These are phyloP conservation scores for Leccinum fuscescens DNA, from an alignment of 1,284 basidiomycete species.

Conservation along the genomic window DNA sequence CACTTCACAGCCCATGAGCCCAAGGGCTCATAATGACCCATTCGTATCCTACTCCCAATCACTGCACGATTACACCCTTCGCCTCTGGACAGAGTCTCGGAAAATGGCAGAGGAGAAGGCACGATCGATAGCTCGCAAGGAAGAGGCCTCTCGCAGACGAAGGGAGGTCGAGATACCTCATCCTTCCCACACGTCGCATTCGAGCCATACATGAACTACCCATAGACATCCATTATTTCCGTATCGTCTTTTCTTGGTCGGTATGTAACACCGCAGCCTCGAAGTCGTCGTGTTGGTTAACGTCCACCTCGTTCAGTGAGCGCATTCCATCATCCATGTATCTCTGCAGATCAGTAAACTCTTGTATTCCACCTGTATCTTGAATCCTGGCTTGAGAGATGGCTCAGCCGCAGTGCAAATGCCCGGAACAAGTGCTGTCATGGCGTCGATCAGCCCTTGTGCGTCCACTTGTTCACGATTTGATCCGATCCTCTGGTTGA, in stretches of 20 bases:
- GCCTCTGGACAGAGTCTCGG: conserved; percentile 65
- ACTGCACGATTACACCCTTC: conserved; percentile 61
- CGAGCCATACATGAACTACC: conserved; percentile 18
- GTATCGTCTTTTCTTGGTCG: conserved; percentile 8
- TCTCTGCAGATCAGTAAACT: conserved; percentile 14
- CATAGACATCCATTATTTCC: conserved; percentile 4
- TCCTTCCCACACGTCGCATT: conserved; percentile 5
- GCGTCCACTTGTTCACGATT: conserved; percentile 7
- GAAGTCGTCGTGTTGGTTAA: conserved; percentile 12
- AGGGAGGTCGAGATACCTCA: conserved; percentile 16
- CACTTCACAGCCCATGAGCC: background rate
- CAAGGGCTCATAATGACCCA: conserved; percentile 27
- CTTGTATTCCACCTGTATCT: conserved; percentile 17
- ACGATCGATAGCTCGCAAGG: conserved; percentile 30
- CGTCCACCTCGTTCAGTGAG: conserved; percentile 15
- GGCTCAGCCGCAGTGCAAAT: conserved; percentile 3
- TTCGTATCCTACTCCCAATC: too few species aligned
- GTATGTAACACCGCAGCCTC: conserved; percentile 17
- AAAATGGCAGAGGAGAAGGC: conserved; percentile 55
- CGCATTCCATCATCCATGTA: conserved; percentile 13
- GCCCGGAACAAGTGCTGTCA: background rate
- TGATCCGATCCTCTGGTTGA: background rate
- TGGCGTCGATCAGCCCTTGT: conserved; percentile 17
- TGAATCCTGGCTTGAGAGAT: conserved; percentile 1
- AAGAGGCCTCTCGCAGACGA: conserved; percentile 26